Base-by-base conservation (phyloP, 805 yeast species). In the Lipomyces lipofer region DNA sequence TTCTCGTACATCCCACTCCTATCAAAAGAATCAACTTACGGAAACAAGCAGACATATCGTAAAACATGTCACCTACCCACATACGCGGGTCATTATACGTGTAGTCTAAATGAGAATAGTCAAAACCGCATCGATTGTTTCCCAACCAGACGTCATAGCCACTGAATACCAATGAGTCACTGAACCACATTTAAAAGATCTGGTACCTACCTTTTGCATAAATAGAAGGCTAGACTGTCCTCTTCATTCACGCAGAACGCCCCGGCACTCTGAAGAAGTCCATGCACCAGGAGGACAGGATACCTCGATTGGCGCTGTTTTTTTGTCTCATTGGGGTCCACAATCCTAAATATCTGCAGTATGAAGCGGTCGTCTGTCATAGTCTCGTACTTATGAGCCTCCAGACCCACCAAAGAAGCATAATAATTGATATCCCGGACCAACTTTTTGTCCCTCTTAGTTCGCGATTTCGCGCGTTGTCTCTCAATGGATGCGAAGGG, bases 111-210 rank as follows among this genome's bases (percentile, higher is more conserved):
- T 91, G 96, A 48, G 76, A 72, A 0, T 95, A 87, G 36, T 79
- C 74, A 66, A 91, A 86, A 4, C 96, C 95, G 61, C 96, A 85
- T 58, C 99, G 72, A 66, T 90, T 91, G 66, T 90, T 88, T 1
- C 96, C 97, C 51, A 90, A 68, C 97, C 97, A 90, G 7, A 90
- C 89, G 63, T 90, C 97, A 64, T 77, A 88, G 0, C 94, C 91
- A 24, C 74, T 57, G 43, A 7, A 17, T 33, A 15, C 27, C 32
- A n/a, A n/a, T 3, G n/a, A 9, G 32, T 12, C 17, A 13, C 13
- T 15, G 27, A 13, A 15, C 19, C 13, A 28, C 15, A 13, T 6
- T 24, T 2, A 27, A 4, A 17, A 39, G n/a, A 38, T 8, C 8
- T 35, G 10, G 9, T 15, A 7, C 51, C 3, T 17, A 52, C 60